Conservation (phyloP, 768 basidiomycete genomes). For the Clavaria fumosa region DNA sequence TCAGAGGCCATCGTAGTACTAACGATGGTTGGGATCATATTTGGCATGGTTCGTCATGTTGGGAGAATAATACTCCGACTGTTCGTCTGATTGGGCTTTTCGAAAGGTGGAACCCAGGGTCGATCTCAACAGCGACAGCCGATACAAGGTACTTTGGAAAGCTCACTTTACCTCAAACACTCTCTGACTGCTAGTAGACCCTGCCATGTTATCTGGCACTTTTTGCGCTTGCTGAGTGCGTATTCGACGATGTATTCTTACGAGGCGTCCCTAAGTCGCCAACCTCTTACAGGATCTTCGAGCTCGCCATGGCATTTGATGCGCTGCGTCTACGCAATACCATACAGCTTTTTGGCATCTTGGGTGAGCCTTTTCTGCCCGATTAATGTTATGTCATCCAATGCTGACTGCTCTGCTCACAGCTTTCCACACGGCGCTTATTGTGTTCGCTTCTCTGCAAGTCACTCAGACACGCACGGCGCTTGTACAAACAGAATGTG, state of each 20-base stretch:
- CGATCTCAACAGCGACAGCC: slow-evolving; percentile 20
- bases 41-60: slow-evolving; percentile 35
- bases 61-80: neutral
- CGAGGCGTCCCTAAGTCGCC: too few relatives aligned
- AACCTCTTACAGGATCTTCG: slow-evolving; percentile 51
- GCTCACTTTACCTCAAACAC: too few relatives aligned
- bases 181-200: slow-evolving; percentile 3
- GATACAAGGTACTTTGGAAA: slow-evolving; percentile 45
- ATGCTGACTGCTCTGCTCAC: slow-evolving; percentile 4
- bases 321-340: slow-evolving; percentile 67
- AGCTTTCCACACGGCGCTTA: slow-evolving; percentile 66
- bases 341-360: slow-evolving; percentile 62
- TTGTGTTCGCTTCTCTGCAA: slow-evolving; percentile 64
- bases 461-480: slow-evolving; percentile 59
- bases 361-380: slow-evolving; percentile 27
- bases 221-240: slow-evolving; percentile 70
- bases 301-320: slow-evolving; percentile 67
- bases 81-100: slow-evolving; percentile 4
- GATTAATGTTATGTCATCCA: neutral
- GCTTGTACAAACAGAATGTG: slow-evolving; percentile 24
- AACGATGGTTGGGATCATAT: slow-evolving; percentile 58
- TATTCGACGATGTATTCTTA: too few relatives aligned
- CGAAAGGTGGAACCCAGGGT: slow-evolving; percentile 38
- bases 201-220: slow-evolving; percentile 48
- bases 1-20: slow-evolving; percentile 65